Percentiles rank a stretch among this genome's conserved stretches.
phyloP scores from a whole-genome alignment of 2,329 filamentous ascomycete species.

The Epichloe aotearoae region DNA sequence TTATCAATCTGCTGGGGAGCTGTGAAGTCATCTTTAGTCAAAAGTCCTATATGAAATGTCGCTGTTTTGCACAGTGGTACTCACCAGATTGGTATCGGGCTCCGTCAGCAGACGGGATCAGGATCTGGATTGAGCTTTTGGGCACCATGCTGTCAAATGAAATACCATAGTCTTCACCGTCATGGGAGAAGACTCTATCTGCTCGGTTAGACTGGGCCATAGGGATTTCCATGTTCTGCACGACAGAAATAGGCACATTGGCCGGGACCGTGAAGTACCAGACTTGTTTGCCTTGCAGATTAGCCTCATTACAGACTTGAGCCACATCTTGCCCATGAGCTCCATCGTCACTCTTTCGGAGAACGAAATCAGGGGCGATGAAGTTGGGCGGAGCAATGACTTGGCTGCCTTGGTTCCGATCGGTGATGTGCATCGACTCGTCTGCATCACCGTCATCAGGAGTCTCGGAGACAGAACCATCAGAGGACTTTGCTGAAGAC shows the following conservation, averaged over 20 bases:
- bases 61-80: conserved; percentile 10
- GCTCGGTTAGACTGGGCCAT: conserved; percentile 39
- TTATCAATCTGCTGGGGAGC: conserved; percentile 35
- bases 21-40: conserved; percentile 8
- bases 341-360: conserved; percentile 33
- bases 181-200: conserved; percentile 45
- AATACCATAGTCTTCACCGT: conserved; percentile 50
- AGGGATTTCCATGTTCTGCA: conserved; percentile 51
- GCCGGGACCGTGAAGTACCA: conserved; percentile 71
- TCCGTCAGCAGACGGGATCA: conserved; percentile 45
- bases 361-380: conserved; percentile 37
- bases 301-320: conserved; percentile 43
- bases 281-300: conserved; percentile 56
- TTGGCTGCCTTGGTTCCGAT: conserved; percentile 17
- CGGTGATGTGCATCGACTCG: conserved; percentile 26
- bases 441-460: conserved; percentile 21
- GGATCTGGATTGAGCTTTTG: conserved; percentile 39
- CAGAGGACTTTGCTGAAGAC: conserved; percentile 2
- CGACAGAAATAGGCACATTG: conserved; percentile 51
- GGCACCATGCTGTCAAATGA: conserved; percentile 38
- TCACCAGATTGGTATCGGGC: conserved; percentile 41
- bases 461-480: conserved; percentile 4
- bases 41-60: conserved; percentile 4
- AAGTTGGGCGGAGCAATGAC: conserved; percentile 30
- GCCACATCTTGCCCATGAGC: conserved; percentile 31